Percentiles rank a stretch among this genome's conserved stretches.
Conservation (phyloP, 2,329 filamentous ascomycete genomes). For the Aspergillus persii region DNA sequence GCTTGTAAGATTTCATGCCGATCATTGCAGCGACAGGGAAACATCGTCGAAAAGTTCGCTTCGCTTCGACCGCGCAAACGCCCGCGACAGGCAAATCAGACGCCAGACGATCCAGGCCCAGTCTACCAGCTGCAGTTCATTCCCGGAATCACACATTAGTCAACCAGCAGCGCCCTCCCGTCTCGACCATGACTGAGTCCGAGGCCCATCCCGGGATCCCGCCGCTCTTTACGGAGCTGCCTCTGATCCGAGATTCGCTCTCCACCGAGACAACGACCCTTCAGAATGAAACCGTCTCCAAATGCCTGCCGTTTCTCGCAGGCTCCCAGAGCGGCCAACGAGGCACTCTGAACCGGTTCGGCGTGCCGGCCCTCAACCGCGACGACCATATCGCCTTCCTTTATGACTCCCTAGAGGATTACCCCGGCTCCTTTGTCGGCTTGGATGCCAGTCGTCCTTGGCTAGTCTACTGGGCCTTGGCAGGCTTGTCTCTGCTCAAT, state of each 20-base stretch:
- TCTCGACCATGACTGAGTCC: constrained; percentile 22
- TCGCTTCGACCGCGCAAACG: constrained; percentile 29
- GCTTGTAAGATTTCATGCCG: constrained; percentile 28
- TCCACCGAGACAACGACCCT: constrained; percentile 65
- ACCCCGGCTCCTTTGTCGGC: constrained; percentile 68
- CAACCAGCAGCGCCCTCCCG: constrained; percentile 6
- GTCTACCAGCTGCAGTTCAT: constrained; percentile 12
- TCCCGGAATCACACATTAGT: constrained; percentile 5
- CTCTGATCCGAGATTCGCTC: constrained; percentile 65
- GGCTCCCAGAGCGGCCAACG: constrained; percentile 49
- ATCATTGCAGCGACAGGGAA: constrained; percentile 31
- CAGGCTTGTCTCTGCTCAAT: constrained; percentile 71
- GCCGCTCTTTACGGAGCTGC: constrained; percentile 44
- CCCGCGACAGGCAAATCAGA: constrained; percentile 17
- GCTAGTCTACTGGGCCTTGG: constrained; percentile 90
- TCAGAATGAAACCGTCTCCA: constrained; percentile 67
- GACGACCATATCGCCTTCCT: constrained; percentile 52
- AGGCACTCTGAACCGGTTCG: constrained; percentile 63
- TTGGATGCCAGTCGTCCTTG: constrained; percentile 88
- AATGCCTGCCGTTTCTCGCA: constrained; percentile 67
- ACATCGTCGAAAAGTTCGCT: constrained; percentile 40
- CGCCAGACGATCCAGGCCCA: constrained; percentile 5
- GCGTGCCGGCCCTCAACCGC: constrained; percentile 72
- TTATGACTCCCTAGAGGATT: constrained; percentile 51
- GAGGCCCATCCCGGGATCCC: constrained; percentile 33